These are phyloP conservation scores for Escallonia herrerae DNA, from an alignment of 129 eudicot species.

Conservation along the genomic window DNA sequence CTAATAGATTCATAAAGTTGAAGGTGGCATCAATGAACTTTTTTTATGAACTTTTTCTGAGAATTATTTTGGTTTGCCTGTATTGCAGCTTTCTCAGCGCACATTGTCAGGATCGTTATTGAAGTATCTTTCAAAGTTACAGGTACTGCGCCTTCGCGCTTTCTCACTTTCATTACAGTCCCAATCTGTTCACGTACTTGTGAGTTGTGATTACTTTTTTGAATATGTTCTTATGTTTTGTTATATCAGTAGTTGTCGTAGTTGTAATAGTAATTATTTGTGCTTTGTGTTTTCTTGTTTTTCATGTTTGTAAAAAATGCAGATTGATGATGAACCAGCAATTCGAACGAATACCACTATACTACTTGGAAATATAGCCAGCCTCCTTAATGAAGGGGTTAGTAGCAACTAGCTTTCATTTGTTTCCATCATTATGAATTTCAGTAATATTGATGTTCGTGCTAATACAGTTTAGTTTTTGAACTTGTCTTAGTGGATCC, in stretches of 20 bases:
- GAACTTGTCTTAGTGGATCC: neutral
- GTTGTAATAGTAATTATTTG: neutral
- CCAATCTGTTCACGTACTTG: neutral
- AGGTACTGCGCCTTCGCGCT: conserved; percentile 35
- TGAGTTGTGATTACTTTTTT: neutral
- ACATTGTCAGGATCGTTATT: conserved; percentile 80
- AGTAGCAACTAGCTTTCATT: conserved; percentile 21
- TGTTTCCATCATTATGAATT: neutral
- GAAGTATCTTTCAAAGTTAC: conserved; percentile 95
- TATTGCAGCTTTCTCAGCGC: conserved; percentile 88
- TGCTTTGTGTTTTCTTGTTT: conserved; percentile 2
- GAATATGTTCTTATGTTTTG: neutral
- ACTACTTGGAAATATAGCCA: conserved; percentile 91
- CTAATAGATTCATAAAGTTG: too few species aligned
- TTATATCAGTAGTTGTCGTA: too few species aligned
- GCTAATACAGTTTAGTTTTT: neutral
- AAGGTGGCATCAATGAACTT: too few species aligned
- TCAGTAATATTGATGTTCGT: conserved; percentile 1
- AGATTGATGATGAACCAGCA: conserved; percentile 99
- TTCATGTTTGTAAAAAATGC: conserved; percentile 9
- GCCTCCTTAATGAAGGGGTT: conserved; percentile 95
- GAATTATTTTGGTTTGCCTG: neutral
- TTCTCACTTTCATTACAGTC: neutral
- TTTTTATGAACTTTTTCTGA: too few species aligned
- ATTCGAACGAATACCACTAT: conserved; percentile 97